Base-by-base conservation (phyloP, 768 basidiomycete species). In the Neoboletus brunneissimus region DNA sequence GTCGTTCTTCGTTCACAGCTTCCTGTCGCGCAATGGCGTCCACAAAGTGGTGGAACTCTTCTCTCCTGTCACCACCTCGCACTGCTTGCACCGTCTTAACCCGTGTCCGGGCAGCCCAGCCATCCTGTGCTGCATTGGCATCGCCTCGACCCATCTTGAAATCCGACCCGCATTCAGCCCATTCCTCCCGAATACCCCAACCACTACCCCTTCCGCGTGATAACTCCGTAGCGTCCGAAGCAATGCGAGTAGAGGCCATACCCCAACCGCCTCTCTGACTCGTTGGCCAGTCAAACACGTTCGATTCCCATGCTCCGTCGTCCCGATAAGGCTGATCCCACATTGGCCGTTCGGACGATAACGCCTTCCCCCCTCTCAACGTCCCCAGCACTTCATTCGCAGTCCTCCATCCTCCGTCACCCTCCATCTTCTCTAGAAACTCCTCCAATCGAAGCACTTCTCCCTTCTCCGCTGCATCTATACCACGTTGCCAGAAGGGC, bases 401-500 rank as follows among this genome's bases (percentile, higher is more conserved):
- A 23, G 65, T 68, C 44, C 61, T 58, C 71, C 71, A 72, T 9
- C 72, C 70, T 0, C 71, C 71, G 47, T 64, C 62, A 0, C 66
- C 71, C 48, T 75, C 74, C 65, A 79, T 67, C 55, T 67, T 64
- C 44, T 79, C 74, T 25, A 81, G 67, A 61, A 82, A 82, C 7
- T 76, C 73, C 57, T 79, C 79, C 67, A 81, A 57, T 25, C 67
- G 72, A 32, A 75, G 65, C 43, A 76, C 71, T 41, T 77, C 73
- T 5, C 78, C 81, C 16, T 72, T 71, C 69, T 76, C 73, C 22
- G 79, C 82, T 2, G 79, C 81, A 46, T 75, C 70, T 6, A 84
- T 70, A 0, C 77, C 79, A 13, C 74, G 67, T 43, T 75, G 73
- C 83, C 83, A 85, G 66, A 82, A 84, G 4, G 78, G 77, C 34